A percentile compares a stretch with the other conserved stretches of the same genome.
These are phyloP conservation scores for Colletotrichum orbiculare DNA, from an alignment of 2,329 filamentous ascomycete genomes.

Conservation along the genomic window DNA sequence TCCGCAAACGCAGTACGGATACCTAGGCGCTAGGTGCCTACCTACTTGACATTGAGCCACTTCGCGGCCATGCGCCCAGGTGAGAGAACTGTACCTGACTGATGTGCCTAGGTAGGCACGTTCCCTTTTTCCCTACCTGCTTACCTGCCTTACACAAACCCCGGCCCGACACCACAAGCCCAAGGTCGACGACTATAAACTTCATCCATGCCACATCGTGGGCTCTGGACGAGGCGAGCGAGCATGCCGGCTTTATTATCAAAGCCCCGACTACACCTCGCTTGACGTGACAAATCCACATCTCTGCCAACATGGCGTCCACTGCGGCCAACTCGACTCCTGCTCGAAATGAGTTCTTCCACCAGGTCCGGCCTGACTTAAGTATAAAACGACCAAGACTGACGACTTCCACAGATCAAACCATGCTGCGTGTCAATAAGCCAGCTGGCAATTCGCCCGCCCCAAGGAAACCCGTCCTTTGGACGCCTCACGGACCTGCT, in stretches of 20 bases:
- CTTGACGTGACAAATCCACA: neutral
- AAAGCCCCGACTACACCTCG: neutral
- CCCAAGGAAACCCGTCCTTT: conserved; percentile 52
- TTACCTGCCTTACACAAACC: neutral
- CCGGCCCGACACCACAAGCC: too few species aligned
- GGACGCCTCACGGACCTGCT: conserved; percentile 59
- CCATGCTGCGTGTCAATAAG: conserved; percentile 71
- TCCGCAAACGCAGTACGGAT: too few species aligned
- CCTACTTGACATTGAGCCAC: too few species aligned
- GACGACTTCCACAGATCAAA: conserved; percentile 62
- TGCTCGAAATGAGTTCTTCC: conserved; percentile 50
- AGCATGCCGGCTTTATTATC: too few species aligned
- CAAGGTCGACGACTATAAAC: too few species aligned
- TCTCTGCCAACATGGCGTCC: conserved; percentile 29
- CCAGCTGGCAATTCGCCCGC: conserved; percentile 63
- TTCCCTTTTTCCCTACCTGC: neutral
- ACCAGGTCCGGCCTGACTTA: conserved; percentile 43
- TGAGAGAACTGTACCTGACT: too few species aligned
- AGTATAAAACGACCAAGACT: neutral
- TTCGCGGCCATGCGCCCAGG: too few species aligned
- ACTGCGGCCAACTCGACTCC: conserved; percentile 17
- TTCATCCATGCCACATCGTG: too few species aligned
- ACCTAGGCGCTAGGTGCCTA: too few species aligned
- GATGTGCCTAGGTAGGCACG: too few species aligned
- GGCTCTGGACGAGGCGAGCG: too few species aligned